Evolutionary conservation across 768 basidiomycete genomes (phyloP).

Genomic region (Dacryopinax spathularia): DNA sequence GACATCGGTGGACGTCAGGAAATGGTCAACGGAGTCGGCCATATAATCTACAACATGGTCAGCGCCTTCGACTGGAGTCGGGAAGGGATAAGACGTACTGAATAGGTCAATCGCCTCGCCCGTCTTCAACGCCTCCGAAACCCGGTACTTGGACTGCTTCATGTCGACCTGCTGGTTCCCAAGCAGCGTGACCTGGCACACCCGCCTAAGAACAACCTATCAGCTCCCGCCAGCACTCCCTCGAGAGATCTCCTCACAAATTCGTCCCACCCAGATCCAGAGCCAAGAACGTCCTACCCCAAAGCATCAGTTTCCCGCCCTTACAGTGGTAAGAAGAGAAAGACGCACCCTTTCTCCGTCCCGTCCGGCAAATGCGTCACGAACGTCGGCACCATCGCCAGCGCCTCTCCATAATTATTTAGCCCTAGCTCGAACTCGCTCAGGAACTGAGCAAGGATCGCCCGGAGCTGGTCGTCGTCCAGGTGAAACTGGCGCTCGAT

Average conservation of each 20-base stretch:
- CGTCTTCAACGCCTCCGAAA: conserved; percentile 83
- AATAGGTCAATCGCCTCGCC: conserved; percentile 81
- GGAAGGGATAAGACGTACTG: conserved; percentile 34
- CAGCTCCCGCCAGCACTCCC: background rate
- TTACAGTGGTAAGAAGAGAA: background rate
- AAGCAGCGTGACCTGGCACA: conserved; percentile 83
- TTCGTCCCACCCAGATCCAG: conserved; percentile 97
- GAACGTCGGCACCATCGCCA: conserved; percentile 97
- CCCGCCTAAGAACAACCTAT: conserved; percentile 42
- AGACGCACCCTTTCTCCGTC: conserved; percentile 71
- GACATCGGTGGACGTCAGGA: conserved; percentile 54
- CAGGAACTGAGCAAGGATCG: conserved; percentile 66
- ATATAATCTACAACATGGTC: conserved; percentile 61
- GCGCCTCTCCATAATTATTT: conserved; percentile 52
- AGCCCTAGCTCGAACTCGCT: conserved; percentile 68
- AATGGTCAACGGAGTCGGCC: conserved; percentile 89
- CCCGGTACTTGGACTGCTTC: conserved; percentile 91
- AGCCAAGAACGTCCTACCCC: conserved; percentile 82
- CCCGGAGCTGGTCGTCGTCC: conserved; percentile 41
- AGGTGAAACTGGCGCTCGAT: conserved; percentile 66
- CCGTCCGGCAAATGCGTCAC: conserved; percentile 93
- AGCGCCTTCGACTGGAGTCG: conserved; percentile 5
- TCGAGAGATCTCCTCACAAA: conserved; percentile 42
- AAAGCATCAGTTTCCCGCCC: background rate
- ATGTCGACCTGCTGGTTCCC: conserved; percentile 82